These are phyloP conservation scores for Hanseniaspora uvarum DNA, from an alignment of 1,139 yeast genomes.

Conservation along the genomic window DNA sequence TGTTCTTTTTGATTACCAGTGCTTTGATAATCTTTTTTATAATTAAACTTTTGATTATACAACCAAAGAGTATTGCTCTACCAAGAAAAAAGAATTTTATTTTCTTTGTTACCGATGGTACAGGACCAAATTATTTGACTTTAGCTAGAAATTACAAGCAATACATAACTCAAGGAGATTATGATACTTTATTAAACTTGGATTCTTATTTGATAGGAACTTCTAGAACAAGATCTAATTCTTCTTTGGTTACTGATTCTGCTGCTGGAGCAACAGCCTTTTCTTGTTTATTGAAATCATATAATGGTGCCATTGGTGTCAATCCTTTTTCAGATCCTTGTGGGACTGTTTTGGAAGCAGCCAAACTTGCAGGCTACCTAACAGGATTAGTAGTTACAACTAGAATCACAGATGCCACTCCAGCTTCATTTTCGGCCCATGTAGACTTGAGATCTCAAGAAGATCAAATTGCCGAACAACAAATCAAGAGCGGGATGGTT, in stretches of 20 bases:
- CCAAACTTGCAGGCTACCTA: conserved; percentile 60
- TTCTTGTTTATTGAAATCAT: conserved; percentile 65
- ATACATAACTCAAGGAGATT: conserved; percentile 36
- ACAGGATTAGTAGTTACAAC: conserved; percentile 87
- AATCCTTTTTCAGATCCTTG: conserved; percentile 52
- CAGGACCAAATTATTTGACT: conserved; percentile 78
- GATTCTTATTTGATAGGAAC: conserved; percentile 65
- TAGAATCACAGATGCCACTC: conserved; percentile 76
- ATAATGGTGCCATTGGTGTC: conserved; percentile 79
- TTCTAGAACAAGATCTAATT: conserved; percentile 64
- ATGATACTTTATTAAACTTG: conserved; percentile 45
- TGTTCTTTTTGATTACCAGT: conserved; percentile 1
- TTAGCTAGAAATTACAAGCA: conserved; percentile 65
- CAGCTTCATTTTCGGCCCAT: conserved; percentile 78
- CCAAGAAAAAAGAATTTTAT: conserved; percentile 49
- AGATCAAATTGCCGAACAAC: conserved; percentile 76
- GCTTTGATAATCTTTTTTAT: background rate
- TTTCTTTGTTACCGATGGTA: conserved; percentile 83
- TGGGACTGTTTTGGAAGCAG: conserved; percentile 76
- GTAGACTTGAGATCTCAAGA: conserved; percentile 63
- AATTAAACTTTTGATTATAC: conserved; percentile 8
- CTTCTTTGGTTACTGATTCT: conserved; percentile 70
- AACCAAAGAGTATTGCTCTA: background rate
- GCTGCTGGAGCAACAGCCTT: conserved; percentile 95
- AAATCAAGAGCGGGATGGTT: conserved; percentile 52